Evolutionary conservation across 2,329 filamentous ascomycete species (phyloP), one percentile per base, ranked within the genome.

Genomic region (Penicillium sumatraense): DNA sequence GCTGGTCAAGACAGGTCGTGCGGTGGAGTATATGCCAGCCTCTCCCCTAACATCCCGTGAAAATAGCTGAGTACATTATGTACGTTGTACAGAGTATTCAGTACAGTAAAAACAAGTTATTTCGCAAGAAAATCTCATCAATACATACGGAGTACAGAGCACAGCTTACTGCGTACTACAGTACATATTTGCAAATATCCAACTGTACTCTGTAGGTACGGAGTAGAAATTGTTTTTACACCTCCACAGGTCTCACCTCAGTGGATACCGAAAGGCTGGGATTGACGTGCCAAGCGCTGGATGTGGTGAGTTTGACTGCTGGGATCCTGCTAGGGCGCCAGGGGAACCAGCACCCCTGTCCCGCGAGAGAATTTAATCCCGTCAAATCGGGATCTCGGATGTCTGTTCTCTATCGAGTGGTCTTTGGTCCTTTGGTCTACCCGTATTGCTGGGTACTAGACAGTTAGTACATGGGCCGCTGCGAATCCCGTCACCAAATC

Each of bases 211-310:
- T 31, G n/a, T n/a, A n/a, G n/a, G n/a, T n/a, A n/a, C n/a, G n/a
- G n/a, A n/a, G 27, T 29, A 29, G 6, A 11, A 2, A 36, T 14
- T 11, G 2, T 38, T 20, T 16, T 6, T 16, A 38, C 16, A 21
- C 20, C 20, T 24, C 38, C 20, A 9, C 38, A 16, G 16, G 21
- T 41, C 23, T 27, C 24, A 46, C n/a, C 2, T n/a, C 26, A 46
- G 42, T 46, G 42, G 42, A 46, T 46, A 31, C 42, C 42, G 42
- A 46, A 4, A 20, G 42, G 21, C 42, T 8, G 42, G 42, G n/a
- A 46, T 46, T 46, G 42, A 46, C 27, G 42, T 27, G 42, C 42
- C 42, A 46, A 33, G 42, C 5, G 16, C 21, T 46, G 11, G 41
- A 45, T 31, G 16, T 41, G 21, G 38, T 20, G 38, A 11, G 9